These are phyloP conservation scores for Kuraishia ogatae DNA, from an alignment of 805 yeast genomes.

Conservation along the genomic window DNA sequence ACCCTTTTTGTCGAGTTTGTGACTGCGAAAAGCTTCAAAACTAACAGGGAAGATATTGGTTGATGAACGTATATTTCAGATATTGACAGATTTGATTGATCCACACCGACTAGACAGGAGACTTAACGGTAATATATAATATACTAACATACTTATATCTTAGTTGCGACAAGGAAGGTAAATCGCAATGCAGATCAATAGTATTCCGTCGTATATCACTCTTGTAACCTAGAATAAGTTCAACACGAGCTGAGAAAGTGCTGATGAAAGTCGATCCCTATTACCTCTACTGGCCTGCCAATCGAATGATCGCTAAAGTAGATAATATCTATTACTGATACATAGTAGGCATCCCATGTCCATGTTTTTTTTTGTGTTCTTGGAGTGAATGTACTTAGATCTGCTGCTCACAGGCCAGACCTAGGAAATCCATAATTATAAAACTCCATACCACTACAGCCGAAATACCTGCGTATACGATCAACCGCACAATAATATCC, in stretches of 20 bases:
- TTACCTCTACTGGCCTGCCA: no score
- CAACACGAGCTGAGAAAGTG: no score
- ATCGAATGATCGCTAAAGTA: not conserved
- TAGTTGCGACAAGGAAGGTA: no score
- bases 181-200: no score
- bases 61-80: not conserved
- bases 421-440: slow-evolving; percentile 3
- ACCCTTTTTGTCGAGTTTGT: not conserved
- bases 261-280: no score
- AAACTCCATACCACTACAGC: slow-evolving; percentile 40
- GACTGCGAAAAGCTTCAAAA: not conserved
- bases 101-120: not conserved
- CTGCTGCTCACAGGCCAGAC: slow-evolving; percentile 3
- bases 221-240: no score
- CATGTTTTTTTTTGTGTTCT: not conserved
- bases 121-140: no score
- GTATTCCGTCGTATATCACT: no score
- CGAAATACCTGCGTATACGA: slow-evolving; percentile 80
- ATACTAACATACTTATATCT: no score
- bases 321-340: not conserved
- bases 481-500: slow-evolving; percentile 66
- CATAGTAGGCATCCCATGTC: not conserved
- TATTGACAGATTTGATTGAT: not conserved
- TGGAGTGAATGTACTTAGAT: not conserved
- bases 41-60: no score